phyloP scores from a whole-genome alignment of 208 protist species.

The Trypanosoma grayi region DNA sequence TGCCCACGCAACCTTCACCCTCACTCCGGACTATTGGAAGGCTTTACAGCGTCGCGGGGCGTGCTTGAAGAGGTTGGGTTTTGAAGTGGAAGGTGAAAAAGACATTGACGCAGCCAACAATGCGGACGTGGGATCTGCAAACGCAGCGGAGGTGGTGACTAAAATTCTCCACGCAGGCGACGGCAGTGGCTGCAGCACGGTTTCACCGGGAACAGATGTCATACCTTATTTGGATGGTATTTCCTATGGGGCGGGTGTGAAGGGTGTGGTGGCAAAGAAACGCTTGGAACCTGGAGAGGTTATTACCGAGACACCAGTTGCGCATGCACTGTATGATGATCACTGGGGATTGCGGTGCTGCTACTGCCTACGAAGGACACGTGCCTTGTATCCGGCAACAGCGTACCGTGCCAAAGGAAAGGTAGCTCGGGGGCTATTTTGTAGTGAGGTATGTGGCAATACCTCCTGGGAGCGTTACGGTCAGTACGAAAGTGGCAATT shows the following conservation, averaged over 20 bases:
- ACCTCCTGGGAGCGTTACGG: constrained; percentile 73
- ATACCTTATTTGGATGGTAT: background rate
- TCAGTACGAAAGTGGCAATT: constrained; percentile 52
- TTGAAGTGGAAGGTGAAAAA: constrained; percentile 39
- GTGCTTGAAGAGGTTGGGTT: constrained; percentile 64
- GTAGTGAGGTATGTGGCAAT: constrained; percentile 57
- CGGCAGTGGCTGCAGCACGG: background rate
- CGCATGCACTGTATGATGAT: constrained; percentile 59
- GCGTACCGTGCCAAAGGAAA: constrained; percentile 45
- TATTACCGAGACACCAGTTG: constrained; percentile 66
- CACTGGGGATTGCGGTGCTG: constrained; percentile 68
- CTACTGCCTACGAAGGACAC: constrained; percentile 76
- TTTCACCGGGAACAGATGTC: background rate
- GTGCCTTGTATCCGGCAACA: constrained; percentile 62
- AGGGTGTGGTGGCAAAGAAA: constrained; percentile 32
- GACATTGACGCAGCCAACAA: constrained; percentile 57
- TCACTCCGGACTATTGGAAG: constrained; percentile 69
- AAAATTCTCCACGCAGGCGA: constrained; percentile 35
- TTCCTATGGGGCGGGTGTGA: constrained; percentile 1
- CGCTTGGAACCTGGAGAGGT: constrained; percentile 49
- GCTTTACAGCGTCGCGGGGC: constrained; percentile 66
- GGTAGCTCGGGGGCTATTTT: constrained; percentile 85
- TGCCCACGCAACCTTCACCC: constrained; percentile 43
- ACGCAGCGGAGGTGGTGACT: constrained; percentile 35
- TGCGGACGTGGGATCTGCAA: constrained; percentile 30